A percentile compares a stretch with the other conserved stretches of the same genome.
Conservation (phyloP, 768 basidiomycete genomes). For the Podaxis mareebaensis region DNA sequence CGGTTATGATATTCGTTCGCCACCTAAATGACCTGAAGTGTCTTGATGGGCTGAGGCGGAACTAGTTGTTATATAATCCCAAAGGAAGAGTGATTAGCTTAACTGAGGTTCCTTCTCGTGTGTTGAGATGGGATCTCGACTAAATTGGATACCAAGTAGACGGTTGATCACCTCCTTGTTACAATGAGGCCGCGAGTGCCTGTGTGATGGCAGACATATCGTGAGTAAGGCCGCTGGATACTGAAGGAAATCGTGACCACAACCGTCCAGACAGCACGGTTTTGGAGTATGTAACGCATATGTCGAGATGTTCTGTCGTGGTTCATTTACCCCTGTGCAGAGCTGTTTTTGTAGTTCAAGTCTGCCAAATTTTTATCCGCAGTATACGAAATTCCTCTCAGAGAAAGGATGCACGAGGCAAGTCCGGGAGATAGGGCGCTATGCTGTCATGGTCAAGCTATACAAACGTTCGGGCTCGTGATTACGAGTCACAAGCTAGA, state of each 20-base stretch:
- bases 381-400: too few relatives aligned
- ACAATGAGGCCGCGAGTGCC: background rate
- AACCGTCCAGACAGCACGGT: background rate
- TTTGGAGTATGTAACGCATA: background rate
- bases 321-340: too few relatives aligned
- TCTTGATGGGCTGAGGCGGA: too few relatives aligned
- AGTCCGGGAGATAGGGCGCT: too few relatives aligned
- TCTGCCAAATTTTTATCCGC: too few relatives aligned
- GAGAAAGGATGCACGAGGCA: too few relatives aligned
- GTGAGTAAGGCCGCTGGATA: background rate
- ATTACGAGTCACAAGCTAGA: background rate
- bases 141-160: background rate
- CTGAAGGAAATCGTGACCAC: background rate
- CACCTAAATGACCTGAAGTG: too few relatives aligned
- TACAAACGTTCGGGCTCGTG: background rate
- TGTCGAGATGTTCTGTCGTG: background rate
- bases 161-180: background rate
- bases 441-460: too few relatives aligned
- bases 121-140: background rate
- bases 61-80: too few relatives aligned
- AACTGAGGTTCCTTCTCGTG: background rate
- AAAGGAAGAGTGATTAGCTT: background rate
- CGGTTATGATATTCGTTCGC: too few relatives aligned
- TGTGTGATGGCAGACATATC: background rate
- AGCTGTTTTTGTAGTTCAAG: too few relatives aligned